A percentile compares a stretch with the other conserved stretches of the same genome.
Conservation (phyloP, 805 yeast species). For the Candida maesae region DNA sequence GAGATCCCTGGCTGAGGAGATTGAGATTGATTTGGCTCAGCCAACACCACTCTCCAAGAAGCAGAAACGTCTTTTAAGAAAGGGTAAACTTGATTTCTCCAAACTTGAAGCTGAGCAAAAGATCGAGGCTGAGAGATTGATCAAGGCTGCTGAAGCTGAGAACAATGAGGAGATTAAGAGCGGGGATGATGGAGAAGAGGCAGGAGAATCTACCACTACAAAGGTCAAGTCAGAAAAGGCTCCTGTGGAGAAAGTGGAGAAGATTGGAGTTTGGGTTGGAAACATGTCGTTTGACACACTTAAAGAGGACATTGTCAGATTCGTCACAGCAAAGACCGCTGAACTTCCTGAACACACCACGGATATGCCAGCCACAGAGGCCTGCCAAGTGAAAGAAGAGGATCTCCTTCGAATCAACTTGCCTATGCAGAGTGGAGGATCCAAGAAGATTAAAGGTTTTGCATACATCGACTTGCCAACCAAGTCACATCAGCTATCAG, state of each 20-base stretch:
- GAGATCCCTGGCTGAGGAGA: slow-evolving; percentile 32
- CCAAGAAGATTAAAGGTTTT: slow-evolving; percentile 72
- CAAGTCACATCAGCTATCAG: slow-evolving; percentile 55
- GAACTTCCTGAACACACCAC: slow-evolving; percentile 30
- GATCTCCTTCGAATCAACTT: slow-evolving; percentile 75
- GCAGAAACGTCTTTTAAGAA: slow-evolving; percentile 81
- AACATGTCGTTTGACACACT: slow-evolving; percentile 83
- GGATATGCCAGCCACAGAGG: slow-evolving; percentile 28
- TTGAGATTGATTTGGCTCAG: slow-evolving; percentile 64
- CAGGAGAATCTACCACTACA: no score
- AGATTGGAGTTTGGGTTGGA: slow-evolving; percentile 90
- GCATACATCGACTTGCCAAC: slow-evolving; percentile 83
- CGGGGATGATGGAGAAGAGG: slow-evolving; percentile 19
- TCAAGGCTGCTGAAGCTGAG: slow-evolving; percentile 32
- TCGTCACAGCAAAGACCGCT: slow-evolving; percentile 57
- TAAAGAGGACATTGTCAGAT: slow-evolving; percentile 65
- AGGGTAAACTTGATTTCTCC: slow-evolving; percentile 61
- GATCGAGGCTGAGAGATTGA: slow-evolving; percentile 38
- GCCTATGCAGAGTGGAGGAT: slow-evolving; percentile 51
- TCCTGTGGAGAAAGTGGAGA: slow-evolving; percentile 27
- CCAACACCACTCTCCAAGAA: slow-evolving; percentile 87
- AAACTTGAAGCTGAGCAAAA: slow-evolving; percentile 43
- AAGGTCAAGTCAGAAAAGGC: no score
- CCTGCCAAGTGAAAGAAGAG: slow-evolving; percentile 41
- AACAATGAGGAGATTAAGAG: slow-evolving; percentile 16